Base-by-base conservation (phyloP, 208 protist genomes). In the Herpetomonas muscarum region DNA sequence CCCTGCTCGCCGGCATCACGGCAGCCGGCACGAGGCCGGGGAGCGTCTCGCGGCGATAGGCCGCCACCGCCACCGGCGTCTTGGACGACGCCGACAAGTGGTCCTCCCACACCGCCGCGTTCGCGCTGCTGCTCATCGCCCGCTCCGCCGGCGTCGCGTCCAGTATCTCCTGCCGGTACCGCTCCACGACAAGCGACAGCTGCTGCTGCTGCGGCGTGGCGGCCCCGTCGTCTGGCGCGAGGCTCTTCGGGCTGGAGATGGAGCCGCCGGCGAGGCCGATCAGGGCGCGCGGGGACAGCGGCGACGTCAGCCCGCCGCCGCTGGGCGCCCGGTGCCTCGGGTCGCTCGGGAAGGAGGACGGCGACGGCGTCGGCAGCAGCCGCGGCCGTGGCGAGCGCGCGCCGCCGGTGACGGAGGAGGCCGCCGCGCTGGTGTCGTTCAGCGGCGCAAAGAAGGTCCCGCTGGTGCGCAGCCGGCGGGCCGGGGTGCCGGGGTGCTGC, bases 261-360 rank as follows among this genome's bases (percentile, higher is more conserved):
- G 36, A n/a, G 0, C 24, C 7, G 22, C 3, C 29, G 12, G 48
- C 1, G 3, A 48, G 17, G 5, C 36, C 26, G 30, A 3, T 12
- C 10, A 51, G 31, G 19, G 25, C 17, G 22, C 22, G 41, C 17
- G 48, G 41, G 55, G 61, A 47, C 25, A 52, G 25, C 47, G 37
- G 57, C 32, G 15, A 6, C 4, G 45, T 32, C 3, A 49, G 26
- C 47, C 31, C 58, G 42, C 28, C 64, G 24, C 37, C 56, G 36
- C 19, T 64, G 57, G 36, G 59, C 65, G 0, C 44, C 37, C 7
- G 65, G 65, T 7, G 57, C 65, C 22, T 56, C 65, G 0, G 65
- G 65, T 25, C 62, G 41, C 24, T 49, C 55, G 9, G 55, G 56
- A 10, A 13, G 28, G 1, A 56, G 49, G n/a, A 42, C 19, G 41